Evolutionary conservation across 306 rosid species (phyloP).

Genomic region (Cyamopsis tetragonoloba): DNA sequence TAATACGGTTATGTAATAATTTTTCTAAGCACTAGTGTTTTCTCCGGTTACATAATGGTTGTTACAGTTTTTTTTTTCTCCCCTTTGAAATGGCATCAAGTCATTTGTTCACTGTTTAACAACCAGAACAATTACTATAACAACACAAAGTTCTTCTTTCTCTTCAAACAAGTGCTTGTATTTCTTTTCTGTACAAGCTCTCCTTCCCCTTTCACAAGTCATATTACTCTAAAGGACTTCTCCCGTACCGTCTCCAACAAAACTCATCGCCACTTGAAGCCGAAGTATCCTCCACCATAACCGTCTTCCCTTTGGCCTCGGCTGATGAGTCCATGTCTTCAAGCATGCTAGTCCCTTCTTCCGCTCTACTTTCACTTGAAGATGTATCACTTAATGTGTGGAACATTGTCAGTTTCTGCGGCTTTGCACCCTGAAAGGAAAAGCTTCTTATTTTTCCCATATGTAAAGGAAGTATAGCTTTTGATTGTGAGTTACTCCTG

Average conservation of each 20-base stretch:
- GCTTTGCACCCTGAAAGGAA: constrained; percentile 40
- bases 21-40: no score
- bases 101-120: neutral
- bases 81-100: neutral
- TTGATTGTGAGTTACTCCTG: constrained; percentile 17
- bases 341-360: constrained; percentile 29
- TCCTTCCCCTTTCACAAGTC: neutral
- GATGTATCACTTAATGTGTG: constrained; percentile 51
- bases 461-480: constrained; percentile 53
- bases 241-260: neutral
- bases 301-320: constrained; percentile 28
- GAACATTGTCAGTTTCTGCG: constrained; percentile 37
- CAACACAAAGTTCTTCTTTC: constrained; percentile 9
- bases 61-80: neutral
- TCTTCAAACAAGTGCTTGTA: constrained; percentile 13
- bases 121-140: neutral
- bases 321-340: constrained; percentile 28
- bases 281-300: constrained; percentile 14
- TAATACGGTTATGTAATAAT: no score
- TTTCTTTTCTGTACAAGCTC: constrained; percentile 1
- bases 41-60: neutral
- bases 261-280: constrained; percentile 7
- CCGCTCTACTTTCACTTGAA: constrained; percentile 36
- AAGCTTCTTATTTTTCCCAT: constrained; percentile 38
- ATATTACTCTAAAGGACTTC: constrained; percentile 6